phyloP scores from a whole-genome alignment of 2,329 filamentous ascomycete species.

The Blastomyces gilchristii region DNA sequence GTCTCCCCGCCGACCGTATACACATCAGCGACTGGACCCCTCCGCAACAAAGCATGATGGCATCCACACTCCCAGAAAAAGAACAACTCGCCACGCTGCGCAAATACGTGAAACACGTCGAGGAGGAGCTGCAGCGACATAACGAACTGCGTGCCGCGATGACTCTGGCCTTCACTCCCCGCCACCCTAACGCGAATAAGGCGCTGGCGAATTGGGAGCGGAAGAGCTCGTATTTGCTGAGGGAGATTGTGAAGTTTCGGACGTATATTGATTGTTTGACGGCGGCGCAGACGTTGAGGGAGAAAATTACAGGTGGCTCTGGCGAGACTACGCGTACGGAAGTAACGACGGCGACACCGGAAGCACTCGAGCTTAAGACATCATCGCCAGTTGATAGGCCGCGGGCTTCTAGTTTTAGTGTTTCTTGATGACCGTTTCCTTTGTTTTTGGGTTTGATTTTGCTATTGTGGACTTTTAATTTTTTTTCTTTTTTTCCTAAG shows the following conservation, averaged over 20 bases:
- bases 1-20: slow-evolving; percentile 74
- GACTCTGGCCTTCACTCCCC: slow-evolving; percentile 77
- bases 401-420: neutral
- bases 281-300: slow-evolving; percentile 58
- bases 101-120: slow-evolving; percentile 73
- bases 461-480: neutral
- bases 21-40: slow-evolving; percentile 81
- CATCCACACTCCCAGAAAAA: slow-evolving; percentile 64
- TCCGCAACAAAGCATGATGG: slow-evolving; percentile 80
- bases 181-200: slow-evolving; percentile 67
- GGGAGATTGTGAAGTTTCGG: slow-evolving; percentile 92
- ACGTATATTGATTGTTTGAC: slow-evolving; percentile 85
- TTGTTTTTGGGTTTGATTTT: neutral
- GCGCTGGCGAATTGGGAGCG: slow-evolving; percentile 96
- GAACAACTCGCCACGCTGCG: slow-evolving; percentile 69
- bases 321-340: neutral
- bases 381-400: neutral
- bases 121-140: slow-evolving; percentile 74
- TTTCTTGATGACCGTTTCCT: neutral
- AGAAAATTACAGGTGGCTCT: slow-evolving; percentile 53
- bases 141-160: slow-evolving; percentile 81
- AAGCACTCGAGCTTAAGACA: neutral
- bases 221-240: slow-evolving; percentile 81
- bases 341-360: neutral
- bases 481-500: neutral